A percentile compares a stretch with the other conserved stretches of the same genome.
Evolutionary conservation across 2,329 filamentous ascomycete species (phyloP).

Genomic region (Coniochaeta sp.): DNA sequence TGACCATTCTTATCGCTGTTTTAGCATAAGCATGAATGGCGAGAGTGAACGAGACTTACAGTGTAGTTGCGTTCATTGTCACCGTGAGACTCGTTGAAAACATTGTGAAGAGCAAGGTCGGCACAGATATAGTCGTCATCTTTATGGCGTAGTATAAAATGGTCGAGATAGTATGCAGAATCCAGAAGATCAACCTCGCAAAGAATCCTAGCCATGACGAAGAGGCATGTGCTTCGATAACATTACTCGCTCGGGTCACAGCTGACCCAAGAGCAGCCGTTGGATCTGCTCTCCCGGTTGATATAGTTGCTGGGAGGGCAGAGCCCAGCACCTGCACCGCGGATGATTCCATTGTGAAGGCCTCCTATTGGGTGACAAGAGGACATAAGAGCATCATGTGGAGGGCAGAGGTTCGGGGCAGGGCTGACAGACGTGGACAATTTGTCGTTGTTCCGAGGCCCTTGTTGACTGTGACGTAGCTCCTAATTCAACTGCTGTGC

Average conservation of each 20-base stretch:
- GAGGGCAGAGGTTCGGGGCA: background rate
- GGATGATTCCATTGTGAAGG: constrained; percentile 11
- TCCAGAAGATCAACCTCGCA: constrained; percentile 44
- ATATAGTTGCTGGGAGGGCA: constrained; percentile 2
- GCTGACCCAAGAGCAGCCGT: constrained; percentile 26
- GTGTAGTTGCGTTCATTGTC: constrained; percentile 96
- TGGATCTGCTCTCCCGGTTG: constrained; percentile 20
- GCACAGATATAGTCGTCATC: constrained; percentile 80
- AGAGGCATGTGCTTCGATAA: constrained; percentile 28
- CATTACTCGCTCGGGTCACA: constrained; percentile 27
- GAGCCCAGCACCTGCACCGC: constrained; percentile 9
- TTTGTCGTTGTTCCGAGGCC: background rate
- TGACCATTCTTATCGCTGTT: constrained; percentile 54
- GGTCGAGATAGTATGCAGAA: constrained; percentile 48
- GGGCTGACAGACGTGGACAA: background rate
- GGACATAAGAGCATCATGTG: background rate
- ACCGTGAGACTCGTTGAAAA: constrained; percentile 92
- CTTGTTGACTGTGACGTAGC: background rate
- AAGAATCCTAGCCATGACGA: constrained; percentile 52
- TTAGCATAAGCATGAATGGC: constrained; percentile 3
- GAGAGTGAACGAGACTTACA: constrained; percentile 46
- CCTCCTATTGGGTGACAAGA: background rate
- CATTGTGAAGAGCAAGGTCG: constrained; percentile 80
- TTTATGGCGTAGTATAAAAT: constrained; percentile 73
- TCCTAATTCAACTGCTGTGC: background rate